phyloP scores from a whole-genome alignment of 768 basidiomycete genomes.

The Hirschioporus abietinus region DNA sequence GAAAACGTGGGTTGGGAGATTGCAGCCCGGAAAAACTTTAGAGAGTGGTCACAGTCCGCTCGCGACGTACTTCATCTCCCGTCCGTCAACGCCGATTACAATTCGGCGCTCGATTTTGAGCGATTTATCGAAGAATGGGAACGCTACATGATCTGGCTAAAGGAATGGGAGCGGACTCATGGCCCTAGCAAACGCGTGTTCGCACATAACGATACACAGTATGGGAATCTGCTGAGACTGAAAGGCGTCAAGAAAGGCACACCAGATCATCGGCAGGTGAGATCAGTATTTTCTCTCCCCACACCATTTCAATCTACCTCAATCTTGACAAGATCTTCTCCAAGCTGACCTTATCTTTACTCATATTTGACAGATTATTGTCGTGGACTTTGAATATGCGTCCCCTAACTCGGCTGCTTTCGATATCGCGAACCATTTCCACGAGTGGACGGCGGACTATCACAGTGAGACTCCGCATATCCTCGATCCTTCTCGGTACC shows the following conservation, averaged over 20 bases:
- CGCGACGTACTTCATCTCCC: slow-evolving; percentile 68
- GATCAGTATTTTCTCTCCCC: slow-evolving; percentile 15
- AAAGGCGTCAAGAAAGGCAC: slow-evolving; percentile 46
- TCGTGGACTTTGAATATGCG: slow-evolving; percentile 98
- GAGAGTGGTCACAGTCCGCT: slow-evolving; percentile 66
- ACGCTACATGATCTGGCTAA: slow-evolving; percentile 66
- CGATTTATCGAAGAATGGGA: slow-evolving; percentile 60
- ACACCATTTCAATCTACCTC: slow-evolving; percentile 8
- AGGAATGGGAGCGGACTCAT: slow-evolving; percentile 49
- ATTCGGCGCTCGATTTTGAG: slow-evolving; percentile 57
- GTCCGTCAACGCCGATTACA: slow-evolving; percentile 37
- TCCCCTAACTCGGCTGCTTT: slow-evolving; percentile 87
- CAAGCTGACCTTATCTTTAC: slow-evolving; percentile 3
- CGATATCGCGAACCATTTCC: slow-evolving; percentile 96
- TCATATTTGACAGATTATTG: slow-evolving; percentile 59
- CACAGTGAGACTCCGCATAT: slow-evolving; percentile 64
- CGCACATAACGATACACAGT: slow-evolving; percentile 94
- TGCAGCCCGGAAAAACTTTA: slow-evolving; percentile 60
- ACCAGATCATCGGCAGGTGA: slow-evolving; percentile 74
- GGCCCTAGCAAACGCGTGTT: slow-evolving; percentile 67
- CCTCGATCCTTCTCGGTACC: slow-evolving; percentile 62
- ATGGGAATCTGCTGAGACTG: slow-evolving; percentile 84
- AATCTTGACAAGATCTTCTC: slow-evolving; percentile 3
- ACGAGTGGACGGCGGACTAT: slow-evolving; percentile 96
- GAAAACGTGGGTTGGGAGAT: slow-evolving; percentile 51